phyloP scores from a whole-genome alignment of 202 grass and related monocot genomes.

The Panicum hallii region DNA sequence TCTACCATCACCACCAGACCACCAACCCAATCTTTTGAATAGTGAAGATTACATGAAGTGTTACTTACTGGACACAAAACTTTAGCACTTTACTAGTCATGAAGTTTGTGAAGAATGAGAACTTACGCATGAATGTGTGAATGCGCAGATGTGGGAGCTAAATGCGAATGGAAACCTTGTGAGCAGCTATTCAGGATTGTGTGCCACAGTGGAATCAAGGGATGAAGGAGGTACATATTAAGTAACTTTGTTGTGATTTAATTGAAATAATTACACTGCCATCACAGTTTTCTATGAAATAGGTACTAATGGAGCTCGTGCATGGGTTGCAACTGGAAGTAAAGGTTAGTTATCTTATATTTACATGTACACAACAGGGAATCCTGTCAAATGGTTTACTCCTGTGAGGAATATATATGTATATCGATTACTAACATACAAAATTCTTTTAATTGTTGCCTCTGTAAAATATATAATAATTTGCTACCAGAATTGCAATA shows the following conservation, averaged over 20 bases:
- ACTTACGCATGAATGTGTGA: slow-evolving; percentile 13
- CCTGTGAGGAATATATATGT: background rate
- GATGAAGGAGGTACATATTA: slow-evolving; percentile 44
- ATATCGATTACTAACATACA: background rate
- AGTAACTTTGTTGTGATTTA: slow-evolving; percentile 30
- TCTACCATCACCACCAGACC: background rate
- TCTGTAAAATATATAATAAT: background rate
- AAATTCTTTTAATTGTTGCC: background rate
- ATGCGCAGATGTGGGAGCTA: slow-evolving; percentile 83
- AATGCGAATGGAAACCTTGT: slow-evolving; percentile 88
- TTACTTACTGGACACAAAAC: background rate
- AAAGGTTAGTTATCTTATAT: slow-evolving; percentile 61
- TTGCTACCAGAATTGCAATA: background rate
- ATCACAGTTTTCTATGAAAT: slow-evolving; percentile 27
- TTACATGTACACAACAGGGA: slow-evolving; percentile 25
- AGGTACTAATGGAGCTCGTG: slow-evolving; percentile 48
- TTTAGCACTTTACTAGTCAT: background rate
- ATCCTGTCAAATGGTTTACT: slow-evolving; percentile 23
- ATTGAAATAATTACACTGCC: slow-evolving; percentile 16
- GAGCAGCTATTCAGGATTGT: slow-evolving; percentile 85
- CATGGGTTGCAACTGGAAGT: slow-evolving; percentile 87
- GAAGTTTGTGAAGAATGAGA: background rate
- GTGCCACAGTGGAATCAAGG: slow-evolving; percentile 61
- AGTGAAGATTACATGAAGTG: background rate
- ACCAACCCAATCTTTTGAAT: background rate